These are phyloP conservation scores for Furculomyces boomerangus DNA, from an alignment of 371 early-diverging fungal genomes.

Conservation along the genomic window DNA sequence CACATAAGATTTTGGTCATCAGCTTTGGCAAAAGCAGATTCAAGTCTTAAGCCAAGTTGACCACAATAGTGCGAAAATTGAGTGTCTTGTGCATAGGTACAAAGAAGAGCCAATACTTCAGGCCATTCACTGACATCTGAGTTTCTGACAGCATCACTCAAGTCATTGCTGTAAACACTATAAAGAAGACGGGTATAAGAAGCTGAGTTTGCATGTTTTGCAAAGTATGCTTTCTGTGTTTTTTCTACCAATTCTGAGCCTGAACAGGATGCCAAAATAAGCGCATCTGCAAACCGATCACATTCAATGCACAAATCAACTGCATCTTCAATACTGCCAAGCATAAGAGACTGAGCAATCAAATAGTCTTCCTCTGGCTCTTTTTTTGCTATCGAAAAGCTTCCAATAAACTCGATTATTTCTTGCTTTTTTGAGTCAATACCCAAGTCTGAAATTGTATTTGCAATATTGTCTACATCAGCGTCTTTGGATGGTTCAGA, in stretches of 20 bases:
- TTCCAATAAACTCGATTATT: slow-evolving; percentile 9
- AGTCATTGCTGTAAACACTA: slow-evolving; percentile 56
- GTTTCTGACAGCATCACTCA: slow-evolving; percentile 60
- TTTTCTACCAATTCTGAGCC: slow-evolving; percentile 62
- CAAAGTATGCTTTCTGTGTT: slow-evolving; percentile 76
- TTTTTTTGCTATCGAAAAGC: slow-evolving; percentile 3
- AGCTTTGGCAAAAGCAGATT: slow-evolving; percentile 20
- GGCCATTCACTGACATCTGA: slow-evolving; percentile 76
- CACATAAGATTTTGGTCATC: slow-evolving; percentile 20
- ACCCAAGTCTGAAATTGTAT: neutral
- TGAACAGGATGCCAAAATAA: slow-evolving; percentile 76
- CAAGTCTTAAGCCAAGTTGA: slow-evolving; percentile 47
- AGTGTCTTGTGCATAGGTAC: slow-evolving; percentile 70
- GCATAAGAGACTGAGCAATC: slow-evolving; percentile 63
- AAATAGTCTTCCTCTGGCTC: slow-evolving; percentile 33
- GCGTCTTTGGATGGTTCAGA: neutral
- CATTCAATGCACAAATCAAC: slow-evolving; percentile 66
- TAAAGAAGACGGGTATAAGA: slow-evolving; percentile 70
- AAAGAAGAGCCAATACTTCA: slow-evolving; percentile 72
- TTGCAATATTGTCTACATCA: neutral
- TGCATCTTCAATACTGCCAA: slow-evolving; percentile 84
- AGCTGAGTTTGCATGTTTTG: slow-evolving; percentile 33
- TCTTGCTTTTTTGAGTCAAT: neutral
- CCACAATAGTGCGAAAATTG: slow-evolving; percentile 52
- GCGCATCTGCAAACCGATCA: slow-evolving; percentile 74